Evolutionary conservation across 495 filamentous ascomycete species (phyloP), one percentile per base, ranked within the genome.

Genomic region (Xanthoparmelia taractica): DNA sequence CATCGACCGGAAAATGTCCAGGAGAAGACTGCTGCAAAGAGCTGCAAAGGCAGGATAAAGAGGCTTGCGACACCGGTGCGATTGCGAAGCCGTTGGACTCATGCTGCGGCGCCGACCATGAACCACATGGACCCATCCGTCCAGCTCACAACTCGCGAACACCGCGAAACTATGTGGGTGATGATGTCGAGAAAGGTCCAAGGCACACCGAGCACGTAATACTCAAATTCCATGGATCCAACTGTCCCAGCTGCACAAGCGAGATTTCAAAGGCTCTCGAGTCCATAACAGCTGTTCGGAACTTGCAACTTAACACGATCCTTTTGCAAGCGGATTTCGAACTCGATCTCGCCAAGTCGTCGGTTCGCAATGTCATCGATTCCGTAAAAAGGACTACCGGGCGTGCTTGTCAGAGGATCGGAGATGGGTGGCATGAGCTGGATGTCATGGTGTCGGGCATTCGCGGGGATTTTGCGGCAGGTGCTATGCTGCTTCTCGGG

Each of bases 321-420:
- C 75, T 87, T 11, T 75, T 82, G 0, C 80, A 82, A 27, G 84
- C 83, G 12, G 84, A 86, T 58, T 87, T 89, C 62, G 76, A 87
- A 63, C 59, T 85, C 25, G 71, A 79, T 66, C 67, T 76, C 36
- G 54, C 72, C 17, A 33, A 69, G 0, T 73, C 78, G 1, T 52
- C 62, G 4, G 67, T 80, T 5, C 71, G 65, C 1, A 75, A 83
- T 10, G 78, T 83, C 11, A 73, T 82, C 11, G 77, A 72, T 18
- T 73, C 80, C 50, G 69, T 87, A 15, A 74, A 82, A 62, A 73
- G 75, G 60, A 80, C 78, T 0, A 87, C 83, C 8, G 83, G 82
- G 48, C 87, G 85, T 67, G 80, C 78, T 41, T 88, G 77, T 60
- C 76, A 81, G 57, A 73, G 71, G 50, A 68, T 33, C 8, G 50